Base-by-base conservation (phyloP, 345 rosid genomes). In the Populus ilicifolia region DNA sequence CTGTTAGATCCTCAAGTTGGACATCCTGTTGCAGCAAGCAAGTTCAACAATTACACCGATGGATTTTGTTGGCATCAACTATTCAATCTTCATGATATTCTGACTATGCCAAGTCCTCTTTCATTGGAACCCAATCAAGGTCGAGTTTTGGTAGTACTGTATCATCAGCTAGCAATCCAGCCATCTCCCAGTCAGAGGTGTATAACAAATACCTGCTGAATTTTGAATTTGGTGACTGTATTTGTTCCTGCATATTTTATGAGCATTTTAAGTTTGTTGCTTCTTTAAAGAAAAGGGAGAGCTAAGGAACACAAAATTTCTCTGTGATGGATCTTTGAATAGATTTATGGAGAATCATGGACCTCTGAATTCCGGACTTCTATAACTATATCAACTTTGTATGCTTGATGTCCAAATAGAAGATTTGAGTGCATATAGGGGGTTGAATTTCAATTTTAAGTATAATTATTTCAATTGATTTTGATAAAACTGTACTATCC, bases 141-240 rank as follows among this genome's bases (percentile, higher is more conserved):
- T 70, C 87, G 54, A 72, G 84, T 77, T 79, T 75, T 62, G n/a
- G 74, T 67, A 6, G 64, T 80, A 73, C 82, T 21, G 59, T 77
- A 25, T 67, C 89, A 64, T 69, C 83, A 6, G 27, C 75, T 20
- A 75, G 70, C 27, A 38, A 50, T 59, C 75, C 76, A 27, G 10
- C 67, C 20, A 21, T 72, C 56, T 79, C 89, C 30, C 69, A 81
- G 44, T 64, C 78, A 69, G 87, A 89, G 90, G 92, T 87, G 79
- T 41, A 69, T 75, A 65, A 35, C 30, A 29, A 61, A 7, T 75
- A 50, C 48, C 21, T 41, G 29, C 6, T 16, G 52, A 16, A 1
- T 33, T 21, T 46, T 17, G 50, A 48, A 27, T 70, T 70, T 29
- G 39, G 39, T 35, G 44, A 30, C 20, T n/a, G 13, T 72, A 56